Evolutionary conservation across 441 rosid species (phyloP), one percentile per base, ranked within the genome.

Genomic region (Daphne laureola): DNA sequence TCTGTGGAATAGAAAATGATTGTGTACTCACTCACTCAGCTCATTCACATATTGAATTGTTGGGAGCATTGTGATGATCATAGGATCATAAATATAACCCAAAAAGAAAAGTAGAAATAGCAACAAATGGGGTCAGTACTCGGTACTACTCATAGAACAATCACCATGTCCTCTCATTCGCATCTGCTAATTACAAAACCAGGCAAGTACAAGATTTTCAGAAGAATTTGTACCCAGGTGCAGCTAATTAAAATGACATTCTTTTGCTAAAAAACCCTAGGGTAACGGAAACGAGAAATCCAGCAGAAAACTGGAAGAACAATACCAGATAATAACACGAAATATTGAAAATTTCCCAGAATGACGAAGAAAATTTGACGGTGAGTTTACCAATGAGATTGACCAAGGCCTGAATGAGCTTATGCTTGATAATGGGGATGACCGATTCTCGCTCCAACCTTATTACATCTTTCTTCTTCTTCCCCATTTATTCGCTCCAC

Each of bases 401-500:
- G 51, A 83, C 69, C 61, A 88, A 65, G 63, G 81, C 64, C 55
- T 63, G 64, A 68, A 88, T 62, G 62, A 88, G 76, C 78, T 67
- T 78, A 35, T 74, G 90, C 70, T 89, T 89, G 74, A 83, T 76
- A 53, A 86, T 73, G 14, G 95, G 95, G 14, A 83, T 83, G 43
- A 89, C 95, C 6, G 92, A 80, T 74, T 89, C 95, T 43, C 78
- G 73, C 62, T 86, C 92, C 61, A 89, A 66, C 2, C 77, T 68
- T 31, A 80, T 81, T n/a, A 80, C 61, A 21, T 86, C 95, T 65
- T 74, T 78, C 55, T 78, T 74, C 68, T 57, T 65, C 47, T 14
- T 43, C 35, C 35, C 41, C 42, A 42, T 38, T 54, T n/a, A 31
- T 61, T 49, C 54, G 25, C 25, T 60, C 60, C 74, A 69, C 58